A percentile compares a stretch with the other conserved stretches of the same genome.
Conservation (phyloP, 805 yeast species). For the Blastobotrys mokoenaii region DNA sequence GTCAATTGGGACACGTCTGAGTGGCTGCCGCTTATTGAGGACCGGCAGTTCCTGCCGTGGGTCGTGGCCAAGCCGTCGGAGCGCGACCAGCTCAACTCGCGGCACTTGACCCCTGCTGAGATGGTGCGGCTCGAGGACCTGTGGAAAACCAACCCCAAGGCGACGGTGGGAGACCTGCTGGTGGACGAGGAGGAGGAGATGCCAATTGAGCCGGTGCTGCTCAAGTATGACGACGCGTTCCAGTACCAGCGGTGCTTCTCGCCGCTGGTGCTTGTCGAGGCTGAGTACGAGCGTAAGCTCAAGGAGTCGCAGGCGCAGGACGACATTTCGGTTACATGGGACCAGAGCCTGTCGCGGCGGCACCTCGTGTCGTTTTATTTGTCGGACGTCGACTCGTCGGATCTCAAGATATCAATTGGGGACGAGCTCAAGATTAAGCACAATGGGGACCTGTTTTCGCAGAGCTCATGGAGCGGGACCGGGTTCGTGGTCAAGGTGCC, state of each 20-base stretch:
- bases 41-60: conserved; percentile 74
- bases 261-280: conserved; percentile 74
- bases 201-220: conserved; percentile 60
- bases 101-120: conserved; percentile 51
- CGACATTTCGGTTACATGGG: conserved; percentile 68
- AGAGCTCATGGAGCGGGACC: conserved; percentile 59
- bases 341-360: conserved; percentile 51
- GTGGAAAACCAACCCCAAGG: conserved; percentile 68
- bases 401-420: conserved; percentile 69
- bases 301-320: conserved; percentile 74
- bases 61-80: conserved; percentile 63
- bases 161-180: conserved; percentile 58
- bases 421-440: conserved; percentile 70
- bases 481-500: conserved; percentile 74
- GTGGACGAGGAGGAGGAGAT: conserved; percentile 32
- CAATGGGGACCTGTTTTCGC: conserved; percentile 44
- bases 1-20: conserved; percentile 78
- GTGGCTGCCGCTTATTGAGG: conserved; percentile 82
- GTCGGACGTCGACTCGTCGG: conserved; percentile 51
- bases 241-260: conserved; percentile 81
- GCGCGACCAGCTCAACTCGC: conserved; percentile 49
- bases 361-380: conserved; percentile 63
- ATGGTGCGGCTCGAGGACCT: conserved; percentile 66
- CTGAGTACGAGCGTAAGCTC: conserved; percentile 62
- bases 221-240: conserved; percentile 73